phyloP scores from a whole-genome alignment of 768 basidiomycete genomes.

The Crucibulum laeve region DNA sequence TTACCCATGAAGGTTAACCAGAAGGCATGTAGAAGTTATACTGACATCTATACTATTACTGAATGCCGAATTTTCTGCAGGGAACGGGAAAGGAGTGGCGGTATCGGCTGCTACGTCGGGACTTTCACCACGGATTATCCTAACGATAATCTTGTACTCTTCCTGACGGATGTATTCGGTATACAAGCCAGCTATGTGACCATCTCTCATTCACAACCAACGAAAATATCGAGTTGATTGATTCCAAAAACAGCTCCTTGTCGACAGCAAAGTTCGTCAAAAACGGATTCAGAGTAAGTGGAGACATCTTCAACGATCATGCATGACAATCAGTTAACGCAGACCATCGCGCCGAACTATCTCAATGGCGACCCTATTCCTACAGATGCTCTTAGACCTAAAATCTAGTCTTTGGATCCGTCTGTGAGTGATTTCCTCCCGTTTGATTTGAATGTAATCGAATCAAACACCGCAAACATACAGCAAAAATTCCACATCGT shows the following conservation, averaged over 20 bases:
- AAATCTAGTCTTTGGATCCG: no score
- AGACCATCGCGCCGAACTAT: constrained; percentile 38
- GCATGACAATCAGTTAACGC: not conserved
- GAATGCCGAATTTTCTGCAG: not conserved
- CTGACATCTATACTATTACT: not conserved
- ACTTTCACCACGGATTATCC: constrained; percentile 46
- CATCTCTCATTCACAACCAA: no score
- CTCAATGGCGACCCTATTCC: constrained; percentile 37
- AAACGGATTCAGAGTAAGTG: constrained; percentile 38
- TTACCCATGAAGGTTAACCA: constrained; percentile 31
- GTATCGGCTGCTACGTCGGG: constrained; percentile 47
- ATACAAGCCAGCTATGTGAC: no score
- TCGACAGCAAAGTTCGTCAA: no score
- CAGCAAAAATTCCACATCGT: constrained; percentile 30
- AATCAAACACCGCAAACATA: not conserved
- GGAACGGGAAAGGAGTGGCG: constrained; percentile 37
- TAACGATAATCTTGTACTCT: constrained; percentile 54
- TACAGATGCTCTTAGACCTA: constrained; percentile 24
- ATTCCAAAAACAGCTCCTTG: no score
- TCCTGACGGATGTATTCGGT: constrained; percentile 51
- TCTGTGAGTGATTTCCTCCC: no score
- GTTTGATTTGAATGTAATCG: not conserved
- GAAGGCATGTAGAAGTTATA: constrained; percentile 23
- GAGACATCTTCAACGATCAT: not conserved
- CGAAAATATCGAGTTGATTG: no score